phyloP scores from a whole-genome alignment of 352 stramenopile species.

The Nothophytophthora sp. region DNA sequence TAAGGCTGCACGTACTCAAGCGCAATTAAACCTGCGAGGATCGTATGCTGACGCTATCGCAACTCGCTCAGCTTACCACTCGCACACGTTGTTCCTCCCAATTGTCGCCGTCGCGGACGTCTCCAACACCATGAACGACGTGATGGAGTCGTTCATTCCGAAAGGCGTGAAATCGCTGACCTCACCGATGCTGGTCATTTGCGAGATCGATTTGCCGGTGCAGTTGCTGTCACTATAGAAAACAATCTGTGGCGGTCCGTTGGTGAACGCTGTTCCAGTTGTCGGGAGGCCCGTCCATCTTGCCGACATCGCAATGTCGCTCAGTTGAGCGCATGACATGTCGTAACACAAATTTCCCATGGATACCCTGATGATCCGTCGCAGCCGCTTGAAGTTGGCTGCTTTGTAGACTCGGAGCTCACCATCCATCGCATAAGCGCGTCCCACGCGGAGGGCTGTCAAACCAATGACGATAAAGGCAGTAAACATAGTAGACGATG shows the following conservation, averaged over 20 bases:
- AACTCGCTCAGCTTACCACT: slow-evolving; percentile 8
- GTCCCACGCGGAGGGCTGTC: not conserved
- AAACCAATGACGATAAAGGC: not conserved
- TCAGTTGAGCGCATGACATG: slow-evolving; percentile 15
- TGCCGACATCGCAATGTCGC: slow-evolving; percentile 13
- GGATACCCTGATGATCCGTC: slow-evolving; percentile 11
- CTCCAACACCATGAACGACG: slow-evolving; percentile 21
- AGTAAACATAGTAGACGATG: not conserved
- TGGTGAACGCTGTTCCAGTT: slow-evolving; percentile 5
- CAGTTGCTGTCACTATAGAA: slow-evolving; percentile 23
- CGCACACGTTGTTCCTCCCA: slow-evolving; percentile 11
- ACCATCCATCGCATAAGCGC: slow-evolving; percentile 8
- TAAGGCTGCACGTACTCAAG: too few species aligned
- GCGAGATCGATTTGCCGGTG: slow-evolving; percentile 9
- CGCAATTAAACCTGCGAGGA: too few species aligned
- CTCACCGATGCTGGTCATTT: slow-evolving; percentile 12
- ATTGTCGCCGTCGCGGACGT: slow-evolving; percentile 14
- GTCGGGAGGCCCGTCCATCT: slow-evolving; percentile 12
- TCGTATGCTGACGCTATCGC: too few species aligned
- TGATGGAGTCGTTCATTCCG: slow-evolving; percentile 12
- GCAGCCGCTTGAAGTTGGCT: slow-evolving; percentile 20
- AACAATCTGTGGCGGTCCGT: slow-evolving; percentile 14
- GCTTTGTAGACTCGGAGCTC: slow-evolving; percentile 27
- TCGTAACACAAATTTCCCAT: slow-evolving; percentile 25
- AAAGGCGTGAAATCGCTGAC: slow-evolving; percentile 10